Percentiles rank a stretch among this genome's conserved stretches.
Evolutionary conservation across 768 basidiomycete species (phyloP).

Genomic region (Phylloporus sp.): DNA sequence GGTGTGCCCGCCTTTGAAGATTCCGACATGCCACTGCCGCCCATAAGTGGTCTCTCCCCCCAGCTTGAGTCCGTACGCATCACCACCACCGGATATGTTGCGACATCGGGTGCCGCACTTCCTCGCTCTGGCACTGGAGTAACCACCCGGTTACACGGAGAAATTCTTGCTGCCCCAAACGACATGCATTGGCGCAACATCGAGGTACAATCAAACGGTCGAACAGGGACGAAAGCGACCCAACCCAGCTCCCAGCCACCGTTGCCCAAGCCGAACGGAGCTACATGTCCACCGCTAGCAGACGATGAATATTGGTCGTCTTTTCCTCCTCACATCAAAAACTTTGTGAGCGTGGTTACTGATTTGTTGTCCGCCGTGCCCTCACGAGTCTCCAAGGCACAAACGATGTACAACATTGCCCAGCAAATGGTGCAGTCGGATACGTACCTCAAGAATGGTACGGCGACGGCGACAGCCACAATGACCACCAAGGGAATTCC

Average conservation of each 20-base stretch:
- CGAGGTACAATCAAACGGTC: constrained; percentile 26
- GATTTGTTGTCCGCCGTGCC: constrained; percentile 16
- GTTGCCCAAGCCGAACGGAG: constrained; percentile 22
- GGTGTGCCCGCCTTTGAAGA: constrained; percentile 25
- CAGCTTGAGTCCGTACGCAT: constrained; percentile 45
- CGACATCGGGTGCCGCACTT: constrained; percentile 32
- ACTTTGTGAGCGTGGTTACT: constrained; percentile 50
- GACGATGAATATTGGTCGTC: constrained; percentile 69
- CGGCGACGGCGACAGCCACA: constrained; percentile 26
- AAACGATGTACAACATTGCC: constrained; percentile 64
- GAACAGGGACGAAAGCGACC: constrained; percentile 24
- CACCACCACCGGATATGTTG: constrained; percentile 42
- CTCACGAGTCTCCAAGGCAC: constrained; percentile 42
- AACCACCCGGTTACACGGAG: constrained; percentile 45
- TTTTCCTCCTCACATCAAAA: constrained; percentile 62
- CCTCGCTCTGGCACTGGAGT: constrained; percentile 29
- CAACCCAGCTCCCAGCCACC: constrained; percentile 14
- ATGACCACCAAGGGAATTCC: constrained; percentile 33
- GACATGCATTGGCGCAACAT: constrained; percentile 51
- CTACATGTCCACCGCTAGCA: constrained; percentile 23
- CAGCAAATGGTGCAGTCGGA: constrained; percentile 57
- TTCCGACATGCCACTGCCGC: constrained; percentile 13
- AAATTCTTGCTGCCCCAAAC: constrained; percentile 55
- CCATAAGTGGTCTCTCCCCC: constrained; percentile 38
- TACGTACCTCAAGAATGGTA: constrained; percentile 34